Percentiles rank a stretch among this genome's conserved stretches.
These are phyloP conservation scores for Rhizophora mangle DNA, from an alignment of 345 rosid genomes.

Conservation along the genomic window DNA sequence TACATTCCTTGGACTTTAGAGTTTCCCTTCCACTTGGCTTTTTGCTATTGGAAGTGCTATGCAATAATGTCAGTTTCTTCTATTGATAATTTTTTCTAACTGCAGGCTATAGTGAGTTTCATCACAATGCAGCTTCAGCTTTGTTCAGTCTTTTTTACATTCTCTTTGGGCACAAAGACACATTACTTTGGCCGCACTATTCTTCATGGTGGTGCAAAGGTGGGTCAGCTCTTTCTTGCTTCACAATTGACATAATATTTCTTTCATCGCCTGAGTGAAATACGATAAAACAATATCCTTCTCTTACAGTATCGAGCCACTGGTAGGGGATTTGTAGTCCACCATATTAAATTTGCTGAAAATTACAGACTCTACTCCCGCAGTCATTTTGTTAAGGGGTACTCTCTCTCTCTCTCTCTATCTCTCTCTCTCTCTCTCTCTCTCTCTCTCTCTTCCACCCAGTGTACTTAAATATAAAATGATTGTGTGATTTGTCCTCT, in stretches of 20 bases:
- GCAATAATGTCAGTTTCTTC: constrained; percentile 7
- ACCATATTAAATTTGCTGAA: constrained; percentile 84
- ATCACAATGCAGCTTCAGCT: constrained; percentile 94
- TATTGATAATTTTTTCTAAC: constrained; percentile 8
- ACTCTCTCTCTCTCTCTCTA: constrained; percentile 26
- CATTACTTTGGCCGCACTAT: constrained; percentile 97
- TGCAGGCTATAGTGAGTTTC: constrained; percentile 90
- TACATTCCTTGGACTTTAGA: not conserved
- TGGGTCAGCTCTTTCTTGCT: constrained; percentile 28
- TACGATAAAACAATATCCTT: constrained; percentile 16
- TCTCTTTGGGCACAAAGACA: constrained; percentile 90
- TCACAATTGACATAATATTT: not conserved
- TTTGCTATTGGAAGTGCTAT: not conserved
- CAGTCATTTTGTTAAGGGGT: constrained; percentile 97
- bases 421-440: constrained; percentile 15
- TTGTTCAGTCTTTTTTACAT: constrained; percentile 95
- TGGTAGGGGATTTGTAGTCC: constrained; percentile 95
- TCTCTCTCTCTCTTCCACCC: constrained; percentile 5
- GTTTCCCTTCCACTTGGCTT: not conserved
- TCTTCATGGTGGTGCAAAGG: constrained; percentile 99
- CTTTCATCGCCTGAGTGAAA: constrained; percentile 6
- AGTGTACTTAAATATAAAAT: not conserved
- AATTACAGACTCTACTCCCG: constrained; percentile 94
- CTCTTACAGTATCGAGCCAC: constrained; percentile 86
- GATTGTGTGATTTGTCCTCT: not conserved